phyloP scores from a whole-genome alignment of 2,329 filamentous ascomycete species.

The Neurospora crassa region DNA sequence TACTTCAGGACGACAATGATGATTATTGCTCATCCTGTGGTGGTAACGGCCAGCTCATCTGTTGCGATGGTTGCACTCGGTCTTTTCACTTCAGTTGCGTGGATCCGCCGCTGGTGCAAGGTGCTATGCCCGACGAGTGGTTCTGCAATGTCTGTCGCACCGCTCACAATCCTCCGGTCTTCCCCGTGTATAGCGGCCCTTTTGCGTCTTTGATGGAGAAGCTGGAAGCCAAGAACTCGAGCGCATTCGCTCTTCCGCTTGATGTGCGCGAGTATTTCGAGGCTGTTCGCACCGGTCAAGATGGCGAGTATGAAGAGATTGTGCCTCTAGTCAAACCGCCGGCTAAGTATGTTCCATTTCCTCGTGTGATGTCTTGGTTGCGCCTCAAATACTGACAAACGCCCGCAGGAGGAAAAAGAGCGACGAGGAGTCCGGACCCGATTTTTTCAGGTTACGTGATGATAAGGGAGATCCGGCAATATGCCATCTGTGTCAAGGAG shows the following conservation, averaged over 20 bases:
- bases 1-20: constrained; percentile 61
- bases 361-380: not conserved
- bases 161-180: constrained; percentile 35
- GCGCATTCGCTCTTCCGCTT: constrained; percentile 62
- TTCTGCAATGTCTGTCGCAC: constrained; percentile 67
- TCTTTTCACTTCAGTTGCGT: constrained; percentile 88
- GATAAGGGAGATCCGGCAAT: constrained; percentile 65
- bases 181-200: constrained; percentile 40
- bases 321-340: constrained; percentile 43
- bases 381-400: constrained; percentile 20
- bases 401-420: constrained; percentile 39
- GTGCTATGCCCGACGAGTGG: constrained; percentile 65
- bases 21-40: constrained; percentile 84
- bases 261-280: constrained; percentile 68
- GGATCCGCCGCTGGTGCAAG: constrained; percentile 64
- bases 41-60: constrained; percentile 75
- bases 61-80: constrained; percentile 84
- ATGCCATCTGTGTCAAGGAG: constrained; percentile 63
- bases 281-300: constrained; percentile 63
- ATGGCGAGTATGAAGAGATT: constrained; percentile 73
- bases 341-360: constrained; percentile 42
- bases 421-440: constrained; percentile 54
- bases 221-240: constrained; percentile 60
- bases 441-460: constrained; percentile 61
- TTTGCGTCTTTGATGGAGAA: constrained; percentile 55